These are phyloP conservation scores for Elsinoe arachidis DNA, from an alignment of 2,329 filamentous ascomycete species.

Conservation along the genomic window DNA sequence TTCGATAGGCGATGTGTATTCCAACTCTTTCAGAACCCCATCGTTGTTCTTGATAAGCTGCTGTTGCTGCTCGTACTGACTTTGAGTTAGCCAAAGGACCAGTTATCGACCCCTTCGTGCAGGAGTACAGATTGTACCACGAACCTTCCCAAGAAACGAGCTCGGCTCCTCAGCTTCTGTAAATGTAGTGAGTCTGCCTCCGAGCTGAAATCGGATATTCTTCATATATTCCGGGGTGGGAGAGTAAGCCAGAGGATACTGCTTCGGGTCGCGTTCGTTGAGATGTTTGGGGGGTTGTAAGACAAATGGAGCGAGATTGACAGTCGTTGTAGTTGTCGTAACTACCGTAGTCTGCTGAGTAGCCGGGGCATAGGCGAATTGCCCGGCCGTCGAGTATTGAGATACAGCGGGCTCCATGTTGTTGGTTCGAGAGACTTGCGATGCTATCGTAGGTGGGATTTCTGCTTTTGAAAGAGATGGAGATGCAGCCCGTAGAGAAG, in stretches of 20 bases:
- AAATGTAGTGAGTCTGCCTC: constrained; percentile 53
- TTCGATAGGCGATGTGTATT: background rate
- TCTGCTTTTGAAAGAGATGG: constrained; percentile 18
- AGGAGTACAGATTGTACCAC: constrained; percentile 15
- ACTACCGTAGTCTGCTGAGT: constrained; percentile 65
- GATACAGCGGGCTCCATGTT: constrained; percentile 14
- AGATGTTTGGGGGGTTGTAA: constrained; percentile 65
- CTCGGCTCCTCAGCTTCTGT: constrained; percentile 52
- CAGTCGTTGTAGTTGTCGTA: constrained; percentile 82
- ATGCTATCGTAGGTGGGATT: constrained; percentile 11
- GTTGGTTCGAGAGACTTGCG: constrained; percentile 17
- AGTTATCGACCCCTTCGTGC: background rate
- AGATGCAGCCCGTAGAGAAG: constrained; percentile 19
- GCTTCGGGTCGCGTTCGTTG: constrained; percentile 68
- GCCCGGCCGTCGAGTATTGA: constrained; percentile 41
- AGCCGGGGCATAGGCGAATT: constrained; percentile 54
- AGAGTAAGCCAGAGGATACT: constrained; percentile 78
- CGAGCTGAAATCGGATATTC: constrained; percentile 65
- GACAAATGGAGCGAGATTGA: constrained; percentile 72
- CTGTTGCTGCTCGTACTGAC: constrained; percentile 16
- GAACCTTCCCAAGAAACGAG: constrained; percentile 46
- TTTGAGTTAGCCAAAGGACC: background rate
- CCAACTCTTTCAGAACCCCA: constrained; percentile 7
- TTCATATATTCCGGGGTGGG: constrained; percentile 73
- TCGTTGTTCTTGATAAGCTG: constrained; percentile 11